Evolutionary conservation across 768 basidiomycete species (phyloP).

Genomic region (Leucogyrophana mollusca): DNA sequence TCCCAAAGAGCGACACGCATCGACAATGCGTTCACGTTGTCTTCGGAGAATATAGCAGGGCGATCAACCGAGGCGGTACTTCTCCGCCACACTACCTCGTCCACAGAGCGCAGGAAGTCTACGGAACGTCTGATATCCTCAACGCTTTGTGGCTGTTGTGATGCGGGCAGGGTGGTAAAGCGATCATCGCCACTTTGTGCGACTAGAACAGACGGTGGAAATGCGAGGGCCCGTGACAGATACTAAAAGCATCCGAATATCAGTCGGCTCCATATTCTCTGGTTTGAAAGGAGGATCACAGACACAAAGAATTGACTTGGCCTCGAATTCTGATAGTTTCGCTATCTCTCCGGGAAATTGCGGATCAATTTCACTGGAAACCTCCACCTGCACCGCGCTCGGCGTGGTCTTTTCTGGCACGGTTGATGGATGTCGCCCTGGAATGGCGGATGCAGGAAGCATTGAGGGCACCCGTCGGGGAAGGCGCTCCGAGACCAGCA

Average conservation of each 20-base stretch:
- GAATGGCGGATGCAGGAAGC: no score
- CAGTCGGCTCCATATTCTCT: neutral
- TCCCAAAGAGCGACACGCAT: conserved; percentile 29
- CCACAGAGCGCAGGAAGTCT: conserved; percentile 22
- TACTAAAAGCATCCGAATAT: neutral
- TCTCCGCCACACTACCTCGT: conserved; percentile 29
- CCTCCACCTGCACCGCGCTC: no score
- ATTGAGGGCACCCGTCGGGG: neutral
- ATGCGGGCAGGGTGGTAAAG: no score
- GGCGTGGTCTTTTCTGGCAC: no score
- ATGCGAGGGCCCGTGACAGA: neutral
- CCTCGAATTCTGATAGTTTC: conserved; percentile 20
- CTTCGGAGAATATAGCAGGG: conserved; percentile 21
- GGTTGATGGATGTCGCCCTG: no score
- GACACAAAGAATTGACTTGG: conserved; percentile 13
- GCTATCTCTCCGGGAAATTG: conserved; percentile 9
- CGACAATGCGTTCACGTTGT: conserved; percentile 19
- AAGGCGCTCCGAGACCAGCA: conserved; percentile 14
- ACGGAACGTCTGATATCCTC: conserved; percentile 21
- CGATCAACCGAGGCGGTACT: conserved; percentile 4
- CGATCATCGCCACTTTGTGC: no score
- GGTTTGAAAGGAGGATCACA: no score
- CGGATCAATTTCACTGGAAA: no score
- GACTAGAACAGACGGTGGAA: neutral
- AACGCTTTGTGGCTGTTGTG: neutral